Evolutionary conservation across 1,284 basidiomycete species (phyloP).

Genomic region (Cutaneotrichosporon sp.): DNA sequence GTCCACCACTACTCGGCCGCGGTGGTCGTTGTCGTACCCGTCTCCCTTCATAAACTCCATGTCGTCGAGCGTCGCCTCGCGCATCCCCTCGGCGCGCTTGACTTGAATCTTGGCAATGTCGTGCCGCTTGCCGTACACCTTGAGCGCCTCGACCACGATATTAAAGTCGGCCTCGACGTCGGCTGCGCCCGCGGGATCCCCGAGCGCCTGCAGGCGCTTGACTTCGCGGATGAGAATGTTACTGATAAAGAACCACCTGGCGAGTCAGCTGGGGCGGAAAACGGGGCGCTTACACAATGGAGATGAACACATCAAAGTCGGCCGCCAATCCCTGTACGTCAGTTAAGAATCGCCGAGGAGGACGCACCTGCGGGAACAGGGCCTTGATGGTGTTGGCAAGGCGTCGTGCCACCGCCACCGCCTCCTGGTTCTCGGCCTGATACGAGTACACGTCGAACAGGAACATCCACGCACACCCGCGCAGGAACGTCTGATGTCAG

Average conservation of each 20-base stretch:
- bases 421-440: conserved; percentile 33
- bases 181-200: conserved; percentile 18
- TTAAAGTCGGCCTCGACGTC: conserved; percentile 40
- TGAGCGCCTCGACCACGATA: conserved; percentile 32
- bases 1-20: not conserved
- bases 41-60: conserved; percentile 32
- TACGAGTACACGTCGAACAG: conserved; percentile 43
- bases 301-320: conserved; percentile 38
- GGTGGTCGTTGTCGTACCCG: conserved; percentile 6
- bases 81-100: conserved; percentile 36
- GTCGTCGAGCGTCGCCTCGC: conserved; percentile 28
- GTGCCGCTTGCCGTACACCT: conserved; percentile 9
- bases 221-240: conserved; percentile 45
- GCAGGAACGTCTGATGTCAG: conserved; percentile 35
- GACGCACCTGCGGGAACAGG: conserved; percentile 14
- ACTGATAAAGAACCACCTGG: conserved; percentile 40
- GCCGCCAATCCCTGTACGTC: not conserved
- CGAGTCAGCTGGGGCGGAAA: not conserved
- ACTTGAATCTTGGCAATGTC: conserved; percentile 20
- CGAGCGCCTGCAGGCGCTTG: conserved; percentile 36
- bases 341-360: not conserved
- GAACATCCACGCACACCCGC: conserved; percentile 50
- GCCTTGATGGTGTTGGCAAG: conserved; percentile 27
- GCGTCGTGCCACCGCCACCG: conserved; percentile 38
- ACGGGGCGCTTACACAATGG: conserved; percentile 37